Evolutionary conservation across 192 early-diverging fungal species (phyloP).

Genomic region (Tieghemiomyces parasiticus): DNA sequence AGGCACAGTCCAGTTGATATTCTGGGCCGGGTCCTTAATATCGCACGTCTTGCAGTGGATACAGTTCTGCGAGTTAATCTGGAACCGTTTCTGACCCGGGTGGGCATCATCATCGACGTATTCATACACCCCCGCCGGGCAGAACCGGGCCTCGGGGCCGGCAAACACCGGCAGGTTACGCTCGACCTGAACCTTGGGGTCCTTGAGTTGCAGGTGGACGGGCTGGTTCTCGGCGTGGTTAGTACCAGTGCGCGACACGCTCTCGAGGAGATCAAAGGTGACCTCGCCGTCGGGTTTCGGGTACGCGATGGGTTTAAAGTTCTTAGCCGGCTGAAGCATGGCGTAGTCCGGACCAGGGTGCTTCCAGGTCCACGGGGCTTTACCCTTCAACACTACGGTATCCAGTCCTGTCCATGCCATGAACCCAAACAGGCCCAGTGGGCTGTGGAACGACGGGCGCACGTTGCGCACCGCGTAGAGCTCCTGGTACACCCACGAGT

Average conservation of each 20-base stretch:
- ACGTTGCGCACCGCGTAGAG: conserved; percentile 84
- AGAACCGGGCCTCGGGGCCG: conserved; percentile 92
- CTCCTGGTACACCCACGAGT: conserved; percentile 86
- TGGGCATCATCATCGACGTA: conserved; percentile 87
- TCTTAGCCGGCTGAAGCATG: conserved; percentile 52
- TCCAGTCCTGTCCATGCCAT: conserved; percentile 81
- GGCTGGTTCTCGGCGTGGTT: conserved; percentile 92
- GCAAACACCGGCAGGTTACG: conserved; percentile 73
- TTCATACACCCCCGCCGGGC: conserved; percentile 97
- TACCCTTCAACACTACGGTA: conserved; percentile 75
- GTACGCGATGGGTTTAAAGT: conserved; percentile 78
- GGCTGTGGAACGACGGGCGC: conserved; percentile 81
- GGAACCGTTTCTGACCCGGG: conserved; percentile 78
- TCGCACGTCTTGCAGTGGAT: conserved; percentile 99
- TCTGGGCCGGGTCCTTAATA: conserved; percentile 98
- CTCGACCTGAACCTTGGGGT: conserved; percentile 62
- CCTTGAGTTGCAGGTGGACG: conserved; percentile 70
- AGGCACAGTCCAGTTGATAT: conserved; percentile 97
- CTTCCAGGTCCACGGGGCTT: conserved; percentile 87
- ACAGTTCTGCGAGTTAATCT: conserved; percentile 96
- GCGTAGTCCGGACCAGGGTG: conserved; percentile 71
- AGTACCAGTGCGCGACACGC: conserved; percentile 82
- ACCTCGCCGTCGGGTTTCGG: conserved; percentile 94
- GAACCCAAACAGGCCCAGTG: conserved; percentile 76
- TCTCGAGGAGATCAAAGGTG: conserved; percentile 90